phyloP scores from a whole-genome alignment of 805 yeast genomes.

The Ogataea minuta region DNA sequence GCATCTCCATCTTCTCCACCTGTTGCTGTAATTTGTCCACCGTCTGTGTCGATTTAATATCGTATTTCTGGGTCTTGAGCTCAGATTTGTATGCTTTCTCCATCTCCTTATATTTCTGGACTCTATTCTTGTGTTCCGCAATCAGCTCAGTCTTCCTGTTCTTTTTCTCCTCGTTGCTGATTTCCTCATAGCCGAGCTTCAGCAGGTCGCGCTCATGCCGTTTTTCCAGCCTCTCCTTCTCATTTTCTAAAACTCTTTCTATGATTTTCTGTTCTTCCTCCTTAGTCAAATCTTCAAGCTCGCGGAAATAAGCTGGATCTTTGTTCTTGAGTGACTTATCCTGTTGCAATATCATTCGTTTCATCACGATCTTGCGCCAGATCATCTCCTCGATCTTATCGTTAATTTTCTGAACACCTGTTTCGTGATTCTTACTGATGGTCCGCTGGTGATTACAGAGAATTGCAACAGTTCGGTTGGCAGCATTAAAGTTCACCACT shows the following conservation, averaged over 20 bases:
- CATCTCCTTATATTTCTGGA: conserved; percentile 53
- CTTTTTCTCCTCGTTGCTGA: conserved; percentile 52
- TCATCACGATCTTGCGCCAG: conserved; percentile 78
- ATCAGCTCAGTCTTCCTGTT: conserved; percentile 48
- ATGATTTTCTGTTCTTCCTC: conserved; percentile 65
- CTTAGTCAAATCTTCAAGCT: conserved; percentile 60
- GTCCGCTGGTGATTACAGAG: conserved; percentile 96
- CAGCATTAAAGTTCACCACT: conserved; percentile 85
- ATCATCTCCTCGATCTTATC: conserved; percentile 75
- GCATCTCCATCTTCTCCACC: conserved; percentile 65
- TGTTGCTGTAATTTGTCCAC: conserved; percentile 73
- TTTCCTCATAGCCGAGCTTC: conserved; percentile 59
- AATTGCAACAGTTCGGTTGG: conserved; percentile 92
- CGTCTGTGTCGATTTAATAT: conserved; percentile 47
- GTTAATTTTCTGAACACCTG: conserved; percentile 72
- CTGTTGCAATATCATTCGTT: conserved; percentile 64
- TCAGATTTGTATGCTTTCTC: conserved; percentile 55
- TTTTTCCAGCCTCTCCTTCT: conserved; percentile 58
- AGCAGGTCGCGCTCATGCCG: conserved; percentile 78
- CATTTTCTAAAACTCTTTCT: conserved; percentile 58
- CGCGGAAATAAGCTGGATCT: conserved; percentile 60
- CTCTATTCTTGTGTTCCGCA: conserved; percentile 52
- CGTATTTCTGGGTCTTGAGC: conserved; percentile 55
- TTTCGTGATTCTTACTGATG: conserved; percentile 80
- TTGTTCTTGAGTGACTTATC: conserved; percentile 54